Base-by-base conservation (phyloP, 73 alveolate species). In the Stentor roeselii region DNA sequence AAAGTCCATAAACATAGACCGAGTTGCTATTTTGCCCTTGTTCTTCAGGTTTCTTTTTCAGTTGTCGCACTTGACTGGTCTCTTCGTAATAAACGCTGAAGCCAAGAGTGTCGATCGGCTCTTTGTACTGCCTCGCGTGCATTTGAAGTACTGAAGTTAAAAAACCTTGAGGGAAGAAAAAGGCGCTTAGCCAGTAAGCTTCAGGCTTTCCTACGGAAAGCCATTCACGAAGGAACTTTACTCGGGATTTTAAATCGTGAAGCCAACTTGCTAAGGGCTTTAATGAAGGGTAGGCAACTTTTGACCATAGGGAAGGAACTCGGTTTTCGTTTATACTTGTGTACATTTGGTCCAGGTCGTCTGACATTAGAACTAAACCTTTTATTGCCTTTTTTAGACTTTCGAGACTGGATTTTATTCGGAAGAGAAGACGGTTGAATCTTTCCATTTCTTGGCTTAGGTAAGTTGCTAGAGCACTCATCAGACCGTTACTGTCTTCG, bases 121-220 rank as follows among this genome's bases (percentile, higher is more conserved):
- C 95, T 84, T 90, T 50, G 82, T 94, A 88, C 82, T 90, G 92
- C 82, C 99, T 94, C 42, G 99, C 96, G 91, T 95, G 87, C 59
- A 93, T 95, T 91, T 98, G 98, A 36, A 97, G 91, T 61, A 97
- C 93, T 59, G 99, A 98, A 3, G 99, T 98, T 82, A 97, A 88
- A 94, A 98, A 97, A 75, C 99, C 99, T 89, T 96, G 99, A 0
- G 99, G 99, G 97, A 95, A 98, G 94, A 97, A 98, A 83, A 98
- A 96, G 59, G 99, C 99, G 27, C 99, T 92, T 42, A 97, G 92
- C 99, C 99, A 98, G 88, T 85, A 98, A 41, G 98, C 76, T 36
- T 84, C 50, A 39, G 99, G 99, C 58, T 96, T 98, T 0, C 99
- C 99, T 61, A 93, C 89, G 60, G 89, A 85, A 60, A 98, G 86